Base-by-base conservation (phyloP, 2,329 filamentous ascomycete genomes). In the Ceratocystis cubensis region DNA sequence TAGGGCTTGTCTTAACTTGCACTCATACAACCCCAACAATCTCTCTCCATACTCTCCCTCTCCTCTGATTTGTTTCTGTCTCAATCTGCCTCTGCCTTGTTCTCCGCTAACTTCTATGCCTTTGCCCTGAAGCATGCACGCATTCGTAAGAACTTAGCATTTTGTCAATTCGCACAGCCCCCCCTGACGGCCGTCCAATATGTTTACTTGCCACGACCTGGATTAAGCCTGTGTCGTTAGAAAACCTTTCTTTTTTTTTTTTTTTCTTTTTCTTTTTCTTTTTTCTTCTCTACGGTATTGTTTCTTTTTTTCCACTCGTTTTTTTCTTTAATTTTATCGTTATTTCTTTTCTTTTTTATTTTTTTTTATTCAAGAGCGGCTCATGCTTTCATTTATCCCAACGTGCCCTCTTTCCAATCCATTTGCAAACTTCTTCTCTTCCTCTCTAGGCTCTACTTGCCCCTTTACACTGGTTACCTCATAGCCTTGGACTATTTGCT, bases 301-400 rank as follows among this genome's bases (percentile, higher is more conserved):
- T 25, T 25, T 5, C 25, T 56, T 13, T 37, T 37, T 41, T 25
- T 37, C 41, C 20, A 20, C 7, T 20, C 15, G 17, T 10, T 25
- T 37, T 30, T 50, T 50, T 46, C 46, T 17, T 50, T 30, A 50
- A 37, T 53, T 53, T 53, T 56, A 33, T 53, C 22, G 48, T 15
- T 53, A 28, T 25, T 53, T 53, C 25, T 22, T 53, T 56, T 50
- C 33, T 20, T 5, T 5, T 13, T 6, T 28, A 15, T 64, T 28
- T 41, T 28, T 37, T 64, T 5, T 30, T 28, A 2, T 20, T 50
- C 28, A 44, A 46, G 46, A 15, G 30, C 8, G 56, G 56, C 4
- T 33, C 53, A 57, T 57, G 53, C 25, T 64, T 25, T 65, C 63
- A 33, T 63, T 63, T 63, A 63, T 50, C 50, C 61, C 30, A n/a